These are phyloP conservation scores for Gracilaria caudata DNA, from an alignment of 23 red algal genomes.

Conservation along the genomic window DNA sequence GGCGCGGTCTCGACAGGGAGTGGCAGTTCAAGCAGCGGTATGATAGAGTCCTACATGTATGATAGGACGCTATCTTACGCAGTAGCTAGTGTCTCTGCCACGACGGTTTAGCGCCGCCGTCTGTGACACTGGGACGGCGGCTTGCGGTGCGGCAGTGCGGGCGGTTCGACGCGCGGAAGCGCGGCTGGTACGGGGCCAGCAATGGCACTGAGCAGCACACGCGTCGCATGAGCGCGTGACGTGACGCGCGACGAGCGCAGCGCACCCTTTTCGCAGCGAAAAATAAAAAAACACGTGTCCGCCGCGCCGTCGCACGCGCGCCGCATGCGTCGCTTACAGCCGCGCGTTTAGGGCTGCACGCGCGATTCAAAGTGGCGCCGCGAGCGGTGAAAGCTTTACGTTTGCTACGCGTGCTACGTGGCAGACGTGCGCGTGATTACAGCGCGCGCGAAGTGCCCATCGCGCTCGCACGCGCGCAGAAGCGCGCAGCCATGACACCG, in stretches of 20 bases:
- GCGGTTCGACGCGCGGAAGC: no score
- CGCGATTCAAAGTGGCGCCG: neutral
- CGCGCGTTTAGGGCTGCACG: neutral
- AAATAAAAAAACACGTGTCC: neutral
- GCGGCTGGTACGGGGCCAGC: no score
- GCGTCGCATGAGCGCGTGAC: no score
- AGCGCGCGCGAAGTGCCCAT: neutral
- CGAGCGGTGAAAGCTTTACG: neutral
- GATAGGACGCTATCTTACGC: no score
- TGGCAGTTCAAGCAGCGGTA: no score
- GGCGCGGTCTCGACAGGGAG: no score
- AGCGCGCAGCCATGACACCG: neutral
- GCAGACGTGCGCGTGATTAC: neutral
- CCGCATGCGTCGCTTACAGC: slow-evolving; percentile 2
- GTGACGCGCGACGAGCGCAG: no score
- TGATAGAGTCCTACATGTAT: no score
- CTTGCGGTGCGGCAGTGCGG: neutral
- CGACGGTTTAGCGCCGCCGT: no score
- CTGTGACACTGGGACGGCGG: no score
- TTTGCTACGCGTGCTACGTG: slow-evolving; percentile 12
- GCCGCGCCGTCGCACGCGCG: neutral
- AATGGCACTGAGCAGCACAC: no score
- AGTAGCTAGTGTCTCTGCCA: no score
- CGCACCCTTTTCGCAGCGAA: neutral
- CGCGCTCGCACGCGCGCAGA: neutral